These are phyloP conservation scores for Pseudogymnoascus sp. DNA, from an alignment of 2,329 filamentous ascomycete species.

Conservation along the genomic window DNA sequence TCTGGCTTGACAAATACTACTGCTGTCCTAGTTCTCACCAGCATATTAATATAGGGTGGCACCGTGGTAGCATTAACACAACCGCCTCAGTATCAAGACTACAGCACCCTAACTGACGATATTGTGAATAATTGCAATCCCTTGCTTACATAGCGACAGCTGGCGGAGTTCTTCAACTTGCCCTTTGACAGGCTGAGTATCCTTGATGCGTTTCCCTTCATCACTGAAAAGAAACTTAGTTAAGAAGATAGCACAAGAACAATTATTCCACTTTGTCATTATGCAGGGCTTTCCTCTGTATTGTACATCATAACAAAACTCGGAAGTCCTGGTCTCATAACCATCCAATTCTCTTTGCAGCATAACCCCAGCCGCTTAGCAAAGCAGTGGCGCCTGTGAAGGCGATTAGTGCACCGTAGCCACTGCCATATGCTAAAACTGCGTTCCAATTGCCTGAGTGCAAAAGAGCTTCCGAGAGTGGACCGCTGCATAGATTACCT, in stretches of 20 bases:
- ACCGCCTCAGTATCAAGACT: background rate
- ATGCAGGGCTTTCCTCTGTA: background rate
- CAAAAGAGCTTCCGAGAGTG: conserved; percentile 45
- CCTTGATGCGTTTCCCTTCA: background rate
- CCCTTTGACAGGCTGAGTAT: background rate
- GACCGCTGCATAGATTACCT: conserved; percentile 50
- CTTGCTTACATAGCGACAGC: background rate
- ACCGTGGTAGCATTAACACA: background rate
- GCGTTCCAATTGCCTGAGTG: conserved; percentile 28
- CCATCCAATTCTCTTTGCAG: background rate
- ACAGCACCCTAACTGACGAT: background rate
- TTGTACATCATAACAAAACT: background rate
- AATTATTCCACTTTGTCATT: background rate
- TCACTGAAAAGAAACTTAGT: background rate
- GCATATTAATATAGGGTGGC: background rate
- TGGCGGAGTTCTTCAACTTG: background rate
- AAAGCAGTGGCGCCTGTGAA: conserved; percentile 46
- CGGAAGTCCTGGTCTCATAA: background rate
- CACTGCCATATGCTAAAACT: conserved; percentile 35
- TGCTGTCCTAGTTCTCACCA: too few species aligned
- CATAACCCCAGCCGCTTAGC: conserved; percentile 34
- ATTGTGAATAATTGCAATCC: background rate
- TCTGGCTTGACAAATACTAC: too few species aligned
- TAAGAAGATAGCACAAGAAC: background rate
- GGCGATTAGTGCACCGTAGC: conserved; percentile 44